phyloP scores from a whole-genome alignment of 2,329 filamentous ascomycete species.

The Neopestalotiopsis sp. region DNA sequence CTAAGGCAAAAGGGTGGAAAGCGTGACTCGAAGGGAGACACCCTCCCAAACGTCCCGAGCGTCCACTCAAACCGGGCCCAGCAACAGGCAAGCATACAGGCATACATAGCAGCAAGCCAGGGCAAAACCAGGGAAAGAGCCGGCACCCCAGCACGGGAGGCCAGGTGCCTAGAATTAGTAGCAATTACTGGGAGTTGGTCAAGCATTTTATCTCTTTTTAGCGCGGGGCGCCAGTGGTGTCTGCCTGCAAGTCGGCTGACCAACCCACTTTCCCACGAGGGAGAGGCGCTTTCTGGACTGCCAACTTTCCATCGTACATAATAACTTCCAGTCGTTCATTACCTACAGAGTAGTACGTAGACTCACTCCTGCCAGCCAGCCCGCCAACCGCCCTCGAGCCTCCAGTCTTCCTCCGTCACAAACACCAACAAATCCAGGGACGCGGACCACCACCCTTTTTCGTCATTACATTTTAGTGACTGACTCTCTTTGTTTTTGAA shows the following conservation, averaged over 20 bases:
- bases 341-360: neutral
- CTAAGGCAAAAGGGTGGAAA: neutral
- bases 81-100: neutral
- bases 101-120: neutral
- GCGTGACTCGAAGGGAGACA: neutral
- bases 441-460: neutral
- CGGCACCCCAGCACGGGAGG: neutral
- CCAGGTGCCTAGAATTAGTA: conserved; percentile 1
- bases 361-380: neutral
- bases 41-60: neutral
- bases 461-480: neutral
- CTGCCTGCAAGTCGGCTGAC: too few relatives aligned
- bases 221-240: too few relatives aligned
- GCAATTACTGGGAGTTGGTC: neutral
- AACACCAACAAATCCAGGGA: neutral
- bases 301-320: too few relatives aligned
- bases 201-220: too few relatives aligned
- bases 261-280: too few relatives aligned
- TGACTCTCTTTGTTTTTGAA: too few relatives aligned
- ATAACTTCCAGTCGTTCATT: too few relatives aligned
- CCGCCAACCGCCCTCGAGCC: neutral
- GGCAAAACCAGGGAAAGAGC: too few relatives aligned
- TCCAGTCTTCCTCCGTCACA: neutral
- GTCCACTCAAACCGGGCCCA: neutral
- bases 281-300: too few relatives aligned